phyloP scores from a whole-genome alignment of 1,284 basidiomycete species.

The Irpex lacteus region DNA sequence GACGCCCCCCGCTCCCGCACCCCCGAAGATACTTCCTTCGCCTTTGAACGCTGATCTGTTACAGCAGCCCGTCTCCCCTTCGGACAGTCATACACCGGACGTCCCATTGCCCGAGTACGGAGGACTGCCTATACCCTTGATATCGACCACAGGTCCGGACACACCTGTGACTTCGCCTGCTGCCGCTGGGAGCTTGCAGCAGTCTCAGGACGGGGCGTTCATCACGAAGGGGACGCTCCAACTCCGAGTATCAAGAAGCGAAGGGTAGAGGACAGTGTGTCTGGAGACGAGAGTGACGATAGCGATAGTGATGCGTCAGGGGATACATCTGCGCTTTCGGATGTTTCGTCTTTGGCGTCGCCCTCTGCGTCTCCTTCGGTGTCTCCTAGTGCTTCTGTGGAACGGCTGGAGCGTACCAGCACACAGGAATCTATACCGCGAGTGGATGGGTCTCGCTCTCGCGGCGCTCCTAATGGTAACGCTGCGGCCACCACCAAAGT shows the following conservation, averaged over 20 bases:
- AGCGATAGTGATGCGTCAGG: slow-evolving; percentile 30
- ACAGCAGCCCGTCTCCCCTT: background rate
- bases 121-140: slow-evolving; percentile 47
- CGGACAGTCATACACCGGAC: slow-evolving; percentile 1
- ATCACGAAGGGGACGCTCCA: background rate
- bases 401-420: slow-evolving; percentile 17
- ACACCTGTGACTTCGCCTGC: slow-evolving; percentile 26
- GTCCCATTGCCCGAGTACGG: slow-evolving; percentile 26
- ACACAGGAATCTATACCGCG: background rate
- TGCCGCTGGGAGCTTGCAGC: background rate
- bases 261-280: background rate
- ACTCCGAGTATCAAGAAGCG: slow-evolving; percentile 5
- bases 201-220: background rate
- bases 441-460: too few species aligned
- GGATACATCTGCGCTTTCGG: slow-evolving; percentile 26
- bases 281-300: slow-evolving; percentile 29
- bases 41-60: background rate
- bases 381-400: slow-evolving; percentile 30
- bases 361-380: slow-evolving; percentile 31
- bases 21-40: background rate
- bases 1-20: background rate
- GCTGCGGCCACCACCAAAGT: slow-evolving; percentile 19
- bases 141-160: slow-evolving; percentile 50
- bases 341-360: slow-evolving; percentile 41
- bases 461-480: too few species aligned